Base-by-base conservation (phyloP, 768 basidiomycete species). In the Trametes coccinea region DNA sequence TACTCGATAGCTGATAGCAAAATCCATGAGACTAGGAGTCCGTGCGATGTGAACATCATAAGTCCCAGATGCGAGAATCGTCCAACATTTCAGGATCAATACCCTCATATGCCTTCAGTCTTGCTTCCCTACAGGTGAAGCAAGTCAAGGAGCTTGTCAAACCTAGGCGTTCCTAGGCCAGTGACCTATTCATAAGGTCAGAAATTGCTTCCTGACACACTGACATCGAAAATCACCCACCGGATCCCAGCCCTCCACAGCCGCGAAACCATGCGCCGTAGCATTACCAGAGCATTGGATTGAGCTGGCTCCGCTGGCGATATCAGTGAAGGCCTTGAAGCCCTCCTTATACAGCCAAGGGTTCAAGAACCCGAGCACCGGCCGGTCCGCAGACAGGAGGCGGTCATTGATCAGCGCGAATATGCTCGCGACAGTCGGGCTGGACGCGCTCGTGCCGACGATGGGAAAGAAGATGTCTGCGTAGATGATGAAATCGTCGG, bases 361-460 rank as follows among this genome's bases (percentile, higher is more conserved):
- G 61, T 77, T 76, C 34, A 77, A 65, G 67, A 75, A 77, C 1
- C 76, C 76, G 10, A 77, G 70, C 5, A 74, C 45, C 4, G 70
- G 59, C 50, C 65, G 62, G 0, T 72, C 70, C 16, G 56, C 61
- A 4, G 69, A 52, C 37, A 73, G 39, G 11, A 69, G 66, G 4
- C 69, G 68, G 63, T 75, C 74, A 50, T 77, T 77, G 43, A 90
- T 70, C 62, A 90, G 79, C 10, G 87, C 78, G 13, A 89, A 74
- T 53, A 90, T 75, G 27, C 79, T 82, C 10, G 88, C 81, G 54
- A 91, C 85, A 0, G 85, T 77, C 2, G 89, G 89, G 6, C 84
- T 68, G 0, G 87, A 67, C 1, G 85, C 84, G 10, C 86, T 88
- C 2, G 89, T 91, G 34, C 89, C 89, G 0, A 57, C 62, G 2